phyloP scores from a whole-genome alignment of 352 stramenopile genomes.

The Phytopythium delawarense region DNA sequence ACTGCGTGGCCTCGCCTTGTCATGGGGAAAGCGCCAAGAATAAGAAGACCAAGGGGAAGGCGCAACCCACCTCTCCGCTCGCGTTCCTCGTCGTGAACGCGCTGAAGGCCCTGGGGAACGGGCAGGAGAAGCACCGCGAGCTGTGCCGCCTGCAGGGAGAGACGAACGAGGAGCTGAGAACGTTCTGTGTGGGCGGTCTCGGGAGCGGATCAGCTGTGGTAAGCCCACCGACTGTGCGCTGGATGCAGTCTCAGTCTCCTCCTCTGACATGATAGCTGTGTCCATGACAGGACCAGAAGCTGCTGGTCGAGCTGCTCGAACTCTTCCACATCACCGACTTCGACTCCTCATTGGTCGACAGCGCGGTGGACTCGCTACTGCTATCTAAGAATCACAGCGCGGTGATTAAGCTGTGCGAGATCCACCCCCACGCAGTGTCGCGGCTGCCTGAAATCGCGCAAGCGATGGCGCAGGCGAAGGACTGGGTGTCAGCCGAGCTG shows the following conservation, averaged over 20 bases:
- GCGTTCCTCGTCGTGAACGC: conserved; percentile 53
- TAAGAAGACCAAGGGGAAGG: conserved; percentile 29
- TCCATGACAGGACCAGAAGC: conserved; percentile 34
- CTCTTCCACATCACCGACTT: conserved; percentile 47
- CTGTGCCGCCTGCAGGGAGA: conserved; percentile 19
- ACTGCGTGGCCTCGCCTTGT: neutral
- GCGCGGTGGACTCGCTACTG: conserved; percentile 22
- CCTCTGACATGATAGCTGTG: neutral
- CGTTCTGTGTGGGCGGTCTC: conserved; percentile 28
- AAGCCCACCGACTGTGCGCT: neutral
- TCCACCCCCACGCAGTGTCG: conserved; percentile 29
- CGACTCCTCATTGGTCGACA: conserved; percentile 14
- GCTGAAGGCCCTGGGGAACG: conserved; percentile 27
- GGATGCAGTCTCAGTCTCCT: neutral
- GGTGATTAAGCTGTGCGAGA: conserved; percentile 43
- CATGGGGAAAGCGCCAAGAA: conserved; percentile 4
- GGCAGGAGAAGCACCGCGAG: conserved; percentile 1
- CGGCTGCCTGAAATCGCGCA: conserved; percentile 26
- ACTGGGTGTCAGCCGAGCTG: conserved; percentile 58
- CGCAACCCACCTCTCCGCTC: conserved; percentile 43
- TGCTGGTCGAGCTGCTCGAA: conserved; percentile 55
- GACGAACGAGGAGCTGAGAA: conserved; percentile 20
- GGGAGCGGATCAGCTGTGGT: conserved; percentile 11
- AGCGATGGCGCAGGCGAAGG: conserved; percentile 41
- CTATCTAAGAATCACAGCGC: conserved; percentile 40